Evolutionary conservation across 768 basidiomycete genomes (phyloP).

Genomic region (Peribolospora kevripleyi): DNA sequence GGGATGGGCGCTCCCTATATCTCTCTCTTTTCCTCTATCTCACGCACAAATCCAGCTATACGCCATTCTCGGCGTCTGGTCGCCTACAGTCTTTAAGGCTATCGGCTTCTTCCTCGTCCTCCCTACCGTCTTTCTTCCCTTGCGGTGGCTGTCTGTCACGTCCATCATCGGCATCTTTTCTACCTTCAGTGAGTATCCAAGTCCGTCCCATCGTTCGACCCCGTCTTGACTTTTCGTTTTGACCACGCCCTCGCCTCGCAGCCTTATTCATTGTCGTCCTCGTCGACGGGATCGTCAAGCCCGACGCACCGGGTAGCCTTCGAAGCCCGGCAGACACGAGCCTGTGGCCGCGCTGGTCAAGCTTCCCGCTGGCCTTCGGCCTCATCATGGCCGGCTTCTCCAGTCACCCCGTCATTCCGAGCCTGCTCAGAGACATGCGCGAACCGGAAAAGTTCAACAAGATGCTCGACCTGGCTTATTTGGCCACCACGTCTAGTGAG

Average conservation of each 20-base stretch:
- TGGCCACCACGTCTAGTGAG: not conserved
- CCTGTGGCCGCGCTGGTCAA: conserved; percentile 29
- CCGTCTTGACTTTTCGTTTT: too few species aligned
- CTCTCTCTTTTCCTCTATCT: too few species aligned
- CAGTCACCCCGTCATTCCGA: conserved; percentile 79
- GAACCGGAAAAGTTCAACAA: conserved; percentile 53
- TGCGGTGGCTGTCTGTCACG: conserved; percentile 64
- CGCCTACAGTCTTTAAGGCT: conserved; percentile 51
- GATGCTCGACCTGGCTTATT: conserved; percentile 67
- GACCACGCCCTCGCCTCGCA: too few species aligned
- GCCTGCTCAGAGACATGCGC: conserved; percentile 66
- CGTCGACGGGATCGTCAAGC: conserved; percentile 54
- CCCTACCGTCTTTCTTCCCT: conserved; percentile 63
- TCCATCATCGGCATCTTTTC: conserved; percentile 40
- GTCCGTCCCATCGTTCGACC: too few species aligned
- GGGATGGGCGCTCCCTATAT: too few species aligned
- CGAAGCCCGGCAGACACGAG: conserved; percentile 49
- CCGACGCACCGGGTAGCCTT: conserved; percentile 51
- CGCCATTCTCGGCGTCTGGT: conserved; percentile 39
- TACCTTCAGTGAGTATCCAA: too few species aligned
- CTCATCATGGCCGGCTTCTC: conserved; percentile 84
- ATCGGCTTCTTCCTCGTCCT: conserved; percentile 45
- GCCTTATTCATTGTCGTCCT: conserved; percentile 56
- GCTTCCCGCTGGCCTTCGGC: conserved; percentile 59
- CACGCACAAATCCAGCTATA: too few species aligned